These are phyloP conservation scores for Hygrocybe punicea DNA, from an alignment of 768 basidiomycete species.

Conservation along the genomic window DNA sequence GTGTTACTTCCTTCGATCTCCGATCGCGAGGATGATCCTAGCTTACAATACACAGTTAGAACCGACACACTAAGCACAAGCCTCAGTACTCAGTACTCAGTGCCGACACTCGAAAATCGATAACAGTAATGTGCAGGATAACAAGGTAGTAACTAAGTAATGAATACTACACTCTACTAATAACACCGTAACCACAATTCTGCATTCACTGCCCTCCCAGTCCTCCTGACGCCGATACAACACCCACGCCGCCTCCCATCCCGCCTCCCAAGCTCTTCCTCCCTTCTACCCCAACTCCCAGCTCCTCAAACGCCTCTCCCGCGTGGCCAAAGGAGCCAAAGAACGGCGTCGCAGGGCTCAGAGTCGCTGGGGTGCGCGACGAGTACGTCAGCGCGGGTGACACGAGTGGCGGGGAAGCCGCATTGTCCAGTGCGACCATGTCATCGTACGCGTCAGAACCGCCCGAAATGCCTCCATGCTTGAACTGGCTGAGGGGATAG, in stretches of 20 bases:
- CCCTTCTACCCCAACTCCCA: background rate
- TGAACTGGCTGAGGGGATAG: background rate
- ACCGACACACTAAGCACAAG: too few species aligned
- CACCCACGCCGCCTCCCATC: background rate
- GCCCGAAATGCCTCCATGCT: background rate
- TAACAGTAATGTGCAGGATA: too few species aligned
- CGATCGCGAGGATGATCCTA: too few species aligned
- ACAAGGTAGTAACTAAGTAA: too few species aligned
- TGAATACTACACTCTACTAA: too few species aligned
- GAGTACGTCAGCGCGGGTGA: slow-evolving; percentile 70
- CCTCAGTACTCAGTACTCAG: too few species aligned
- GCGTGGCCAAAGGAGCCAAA: slow-evolving; percentile 51
- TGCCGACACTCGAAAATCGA: too few species aligned
- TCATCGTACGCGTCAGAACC: slow-evolving; percentile 19
- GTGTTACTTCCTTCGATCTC: too few species aligned
- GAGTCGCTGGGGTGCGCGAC: slow-evolving; percentile 59
- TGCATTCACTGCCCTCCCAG: background rate
- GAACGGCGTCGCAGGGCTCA: slow-evolving; percentile 71
- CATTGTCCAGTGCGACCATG: slow-evolving; percentile 21
- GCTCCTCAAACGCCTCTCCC: slow-evolving; percentile 4
- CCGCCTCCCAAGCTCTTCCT: background rate
- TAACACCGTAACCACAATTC: too few species aligned
- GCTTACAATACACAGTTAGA: too few species aligned
- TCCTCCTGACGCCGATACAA: background rate
- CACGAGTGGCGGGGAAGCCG: slow-evolving; percentile 51